Percentiles rank a stretch among this genome's conserved stretches.
Conservation (phyloP, 1,139 yeast genomes). For the Spathaspora sp. region DNA sequence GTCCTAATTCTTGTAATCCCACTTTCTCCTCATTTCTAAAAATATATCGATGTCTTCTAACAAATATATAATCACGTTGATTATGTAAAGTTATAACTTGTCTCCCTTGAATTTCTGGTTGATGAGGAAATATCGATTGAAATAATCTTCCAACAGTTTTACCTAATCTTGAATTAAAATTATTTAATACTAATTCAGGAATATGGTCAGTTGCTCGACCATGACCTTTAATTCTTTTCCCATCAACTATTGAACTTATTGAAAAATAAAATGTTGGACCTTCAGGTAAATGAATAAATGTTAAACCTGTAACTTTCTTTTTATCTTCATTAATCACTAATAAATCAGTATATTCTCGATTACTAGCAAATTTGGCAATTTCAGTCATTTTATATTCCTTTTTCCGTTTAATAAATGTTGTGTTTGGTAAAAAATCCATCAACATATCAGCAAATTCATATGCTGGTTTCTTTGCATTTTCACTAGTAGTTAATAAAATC, state of each 20-base stretch:
- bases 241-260: slow-evolving; percentile 72
- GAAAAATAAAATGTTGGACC: slow-evolving; percentile 96
- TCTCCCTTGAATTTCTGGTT: slow-evolving; percentile 91
- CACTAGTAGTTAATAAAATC: slow-evolving; percentile 84
- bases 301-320: slow-evolving; percentile 85
- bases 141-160: slow-evolving; percentile 88
- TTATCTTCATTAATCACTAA: slow-evolving; percentile 91
- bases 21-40: slow-evolving; percentile 89
- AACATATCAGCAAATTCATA: slow-evolving; percentile 88
- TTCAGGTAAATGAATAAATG: slow-evolving; percentile 88
- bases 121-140: slow-evolving; percentile 88
- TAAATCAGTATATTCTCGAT: slow-evolving; percentile 83
- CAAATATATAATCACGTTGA: slow-evolving; percentile 92
- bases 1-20: slow-evolving; percentile 94
- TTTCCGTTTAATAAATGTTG: slow-evolving; percentile 84
- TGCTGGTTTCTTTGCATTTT: slow-evolving; percentile 81
- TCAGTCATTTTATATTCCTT: slow-evolving; percentile 80
- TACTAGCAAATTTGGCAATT: slow-evolving; percentile 78
- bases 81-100: slow-evolving; percentile 94
- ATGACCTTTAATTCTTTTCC: slow-evolving; percentile 79
- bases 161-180: slow-evolving; percentile 89
- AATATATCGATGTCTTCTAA: slow-evolving; percentile 90
- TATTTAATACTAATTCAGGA: slow-evolving; percentile 89
- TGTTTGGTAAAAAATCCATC: slow-evolving; percentile 81
- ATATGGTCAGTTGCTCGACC: slow-evolving; percentile 88